Conservation (phyloP, 352 stramenopile species). For the Phytophthora ramorum region DNA sequence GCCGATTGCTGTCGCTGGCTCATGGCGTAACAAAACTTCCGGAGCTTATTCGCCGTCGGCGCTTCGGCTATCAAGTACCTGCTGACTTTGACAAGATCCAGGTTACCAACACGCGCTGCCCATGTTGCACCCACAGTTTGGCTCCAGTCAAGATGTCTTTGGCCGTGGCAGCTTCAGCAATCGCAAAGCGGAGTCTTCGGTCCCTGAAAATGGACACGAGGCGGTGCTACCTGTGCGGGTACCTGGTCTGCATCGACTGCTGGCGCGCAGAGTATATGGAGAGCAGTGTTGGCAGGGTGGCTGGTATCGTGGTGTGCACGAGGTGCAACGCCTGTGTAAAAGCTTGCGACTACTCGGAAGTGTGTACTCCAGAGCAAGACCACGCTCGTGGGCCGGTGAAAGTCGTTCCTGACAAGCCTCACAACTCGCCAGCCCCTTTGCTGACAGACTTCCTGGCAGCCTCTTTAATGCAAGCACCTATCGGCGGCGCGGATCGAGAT, state of each 20-base stretch:
- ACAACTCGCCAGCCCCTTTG: slow-evolving; percentile 9
- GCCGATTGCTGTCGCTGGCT: slow-evolving; percentile 21
- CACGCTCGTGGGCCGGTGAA: slow-evolving; percentile 15
- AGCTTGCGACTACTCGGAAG: slow-evolving; percentile 32
- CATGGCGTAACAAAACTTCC: slow-evolving; percentile 28
- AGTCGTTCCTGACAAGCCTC: slow-evolving; percentile 9
- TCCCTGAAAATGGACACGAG: slow-evolving; percentile 26
- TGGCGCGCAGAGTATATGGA: slow-evolving; percentile 34
- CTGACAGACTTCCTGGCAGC: slow-evolving; percentile 36
- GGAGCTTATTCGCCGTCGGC: slow-evolving; percentile 19
- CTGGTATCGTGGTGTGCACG: slow-evolving; percentile 26
- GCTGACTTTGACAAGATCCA: slow-evolving; percentile 18
- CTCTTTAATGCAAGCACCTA: slow-evolving; percentile 22
- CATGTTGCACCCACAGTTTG: slow-evolving; percentile 34
- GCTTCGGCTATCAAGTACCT: slow-evolving; percentile 25
- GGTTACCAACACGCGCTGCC: slow-evolving; percentile 23
- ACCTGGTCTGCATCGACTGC: slow-evolving; percentile 30
- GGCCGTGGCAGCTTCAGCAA: slow-evolving; percentile 13
- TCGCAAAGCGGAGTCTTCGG: slow-evolving; percentile 18
- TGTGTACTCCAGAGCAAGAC: slow-evolving; percentile 10
- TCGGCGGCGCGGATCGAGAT: slow-evolving; percentile 10
- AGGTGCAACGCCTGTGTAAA: slow-evolving; percentile 19
- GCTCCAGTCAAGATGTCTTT: slow-evolving; percentile 25
- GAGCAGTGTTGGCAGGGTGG: slow-evolving; percentile 17
- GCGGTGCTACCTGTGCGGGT: slow-evolving; percentile 32